Evolutionary conservation across 176 grass and related monocot species (phyloP), one percentile per base, ranked within the genome.

Genomic region (Raddia distichophylla): DNA sequence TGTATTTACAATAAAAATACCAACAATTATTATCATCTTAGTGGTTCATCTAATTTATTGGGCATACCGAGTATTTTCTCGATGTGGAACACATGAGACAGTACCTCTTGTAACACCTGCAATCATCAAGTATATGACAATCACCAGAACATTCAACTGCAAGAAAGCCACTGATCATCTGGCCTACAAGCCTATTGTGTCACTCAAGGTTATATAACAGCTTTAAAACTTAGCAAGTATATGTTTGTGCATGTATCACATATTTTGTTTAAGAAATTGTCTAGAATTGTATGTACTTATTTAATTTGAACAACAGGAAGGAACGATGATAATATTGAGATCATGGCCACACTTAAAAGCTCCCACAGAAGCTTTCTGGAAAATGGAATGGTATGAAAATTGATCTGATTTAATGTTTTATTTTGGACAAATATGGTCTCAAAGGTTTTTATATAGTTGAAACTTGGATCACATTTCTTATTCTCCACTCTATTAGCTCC

Each of bases 171-270:
- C 69, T 68, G 81, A 85, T 40, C 77, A 88, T 58, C 82, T 91
- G 45, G 82, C 51, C 50, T 92, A 92, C 81, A 58, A 86, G 56
- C 86, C 90, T 74, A 88, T 88, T 86, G 90, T 92, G 46, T 62
- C 90, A 47, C 86, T 92, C 14, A 79, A 83, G 90, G 90, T 20
- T 83, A 40, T 1, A 40, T 40, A 40, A 40, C 37, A 56, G 43
- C 42, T 58, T 53, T 8, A 70, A n/a, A 55, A 55, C 15, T 16
- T 55, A 17, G 5, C 52, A 7, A 6, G 15, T 17, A 16, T 55
- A 17, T 55, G 15, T 17, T 55, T 17, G 15, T 17, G 2, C 5
- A 16, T 17, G 6, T 55, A 2, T 55, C 17, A 55, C 17, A 17
- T 55, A 17, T 16, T 55, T 55, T 55, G 1, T 55, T 55, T 16